Conservation (phyloP, 2,329 filamentous ascomycete species). For the Pseudomassariella vexata region DNA sequence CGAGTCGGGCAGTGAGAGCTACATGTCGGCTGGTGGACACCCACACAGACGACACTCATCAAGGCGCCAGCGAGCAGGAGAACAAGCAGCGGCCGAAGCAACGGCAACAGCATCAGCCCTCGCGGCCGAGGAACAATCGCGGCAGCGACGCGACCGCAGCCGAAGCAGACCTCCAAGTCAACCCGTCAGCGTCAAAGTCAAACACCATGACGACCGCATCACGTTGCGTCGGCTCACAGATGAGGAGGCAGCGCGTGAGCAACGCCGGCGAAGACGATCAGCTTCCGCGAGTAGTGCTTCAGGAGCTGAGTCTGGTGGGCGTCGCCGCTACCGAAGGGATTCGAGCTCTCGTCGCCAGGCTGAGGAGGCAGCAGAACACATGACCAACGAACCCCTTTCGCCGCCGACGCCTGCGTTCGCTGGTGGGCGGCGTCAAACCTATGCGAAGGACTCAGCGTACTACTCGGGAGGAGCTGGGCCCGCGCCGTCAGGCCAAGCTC, state of each 20-base stretch:
- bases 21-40: conserved; percentile 33
- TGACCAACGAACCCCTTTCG: conserved; percentile 35
- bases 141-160: conserved; percentile 28
- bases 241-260: conserved; percentile 45
- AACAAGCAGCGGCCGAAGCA: conserved; percentile 40
- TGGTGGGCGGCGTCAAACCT: conserved; percentile 37
- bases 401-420: conserved; percentile 54
- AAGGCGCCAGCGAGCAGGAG: conserved; percentile 38
- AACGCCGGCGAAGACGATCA: conserved; percentile 30
- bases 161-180: conserved; percentile 34
- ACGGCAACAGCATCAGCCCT: conserved; percentile 41
- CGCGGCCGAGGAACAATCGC: conserved; percentile 40
- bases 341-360: conserved; percentile 37
- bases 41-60: conserved; percentile 39
- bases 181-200: conserved; percentile 53
- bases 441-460: conserved; percentile 57
- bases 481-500: conserved; percentile 23
- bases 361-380: conserved; percentile 40
- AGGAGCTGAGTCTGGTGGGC: conserved; percentile 45
- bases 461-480: conserved; percentile 44
- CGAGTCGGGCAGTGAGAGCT: conserved; percentile 37
- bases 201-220: conserved; percentile 55
- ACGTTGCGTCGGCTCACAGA: conserved; percentile 57
- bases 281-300: conserved; percentile 53
- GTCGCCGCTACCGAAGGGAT: conserved; percentile 47